Conservation (phyloP, 2,329 filamentous ascomycete genomes). For the Pestalotiopsis sp. region DNA sequence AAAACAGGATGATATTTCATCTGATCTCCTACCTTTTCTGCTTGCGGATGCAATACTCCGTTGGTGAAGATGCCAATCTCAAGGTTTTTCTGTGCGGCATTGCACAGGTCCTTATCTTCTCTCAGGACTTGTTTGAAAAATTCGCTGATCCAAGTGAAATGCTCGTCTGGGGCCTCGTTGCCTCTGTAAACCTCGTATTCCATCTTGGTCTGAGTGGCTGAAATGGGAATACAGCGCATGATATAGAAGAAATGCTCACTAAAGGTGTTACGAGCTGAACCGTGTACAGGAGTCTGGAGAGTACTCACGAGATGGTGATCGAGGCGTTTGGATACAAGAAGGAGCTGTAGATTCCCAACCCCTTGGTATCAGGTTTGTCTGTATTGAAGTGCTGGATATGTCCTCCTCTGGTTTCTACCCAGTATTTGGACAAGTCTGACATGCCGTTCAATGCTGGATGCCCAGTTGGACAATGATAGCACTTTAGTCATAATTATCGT, state of each 20-base stretch:
- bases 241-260: constrained; percentile 67
- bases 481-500: constrained; percentile 21
- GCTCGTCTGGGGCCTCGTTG: constrained; percentile 57
- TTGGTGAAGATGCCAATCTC: constrained; percentile 64
- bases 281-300: background rate
- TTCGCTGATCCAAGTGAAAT: constrained; percentile 57
- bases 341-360: constrained; percentile 46
- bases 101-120: constrained; percentile 66
- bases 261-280: background rate
- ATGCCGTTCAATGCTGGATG: constrained; percentile 48
- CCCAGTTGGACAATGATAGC: constrained; percentile 51
- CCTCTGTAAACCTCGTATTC: constrained; percentile 66
- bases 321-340: constrained; percentile 57
- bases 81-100: constrained; percentile 61
- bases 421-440: constrained; percentile 36
- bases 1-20: background rate
- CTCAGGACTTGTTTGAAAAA: constrained; percentile 67
- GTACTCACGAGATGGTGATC: constrained; percentile 49
- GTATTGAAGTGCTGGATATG: constrained; percentile 54
- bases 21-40: constrained; percentile 51
- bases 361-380: constrained; percentile 48
- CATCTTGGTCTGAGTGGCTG: constrained; percentile 54
- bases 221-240: constrained; percentile 61
- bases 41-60: constrained; percentile 62
- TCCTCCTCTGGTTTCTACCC: constrained; percentile 49